Evolutionary conservation across 257 asterid genomes (phyloP), one percentile per base, ranked within the genome.

Genomic region (Scutellaria minor): DNA sequence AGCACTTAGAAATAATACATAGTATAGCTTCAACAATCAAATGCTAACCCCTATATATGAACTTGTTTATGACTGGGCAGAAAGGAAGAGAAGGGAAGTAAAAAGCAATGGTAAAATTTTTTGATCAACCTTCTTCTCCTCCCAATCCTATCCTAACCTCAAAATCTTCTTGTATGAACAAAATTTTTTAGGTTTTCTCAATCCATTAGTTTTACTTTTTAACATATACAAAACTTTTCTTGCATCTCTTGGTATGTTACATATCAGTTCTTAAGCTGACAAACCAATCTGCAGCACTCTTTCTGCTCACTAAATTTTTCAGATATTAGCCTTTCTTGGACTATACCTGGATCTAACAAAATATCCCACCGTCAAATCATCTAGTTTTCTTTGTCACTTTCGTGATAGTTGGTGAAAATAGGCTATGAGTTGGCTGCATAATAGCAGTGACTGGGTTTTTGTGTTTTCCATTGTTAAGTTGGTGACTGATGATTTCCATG

Each of bases 81-180:
- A 44, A 70, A 54, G 22, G 48, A 64, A 54, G 56, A 37, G 5
- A 22, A 39, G n/a, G 56, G 42, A 39, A 51, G 55, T 9, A 53
- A 6, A 55, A 18, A 41, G 45, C 74, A 55, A 20, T 70, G 1
- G 42, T 48, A 27, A 40, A 72, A 63, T 11, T 8, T 72, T 18
- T 15, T 18, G 41, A 42, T 44, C 67, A 13, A 54, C 2, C 12
- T 14, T 18, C 52, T 24, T 24, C 27, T 24, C 27, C 27, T 52
- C 24, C 71, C 44, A 6, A 5, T 48, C 18, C 55, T 41, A 18
- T 62, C 9, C 51, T 3, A 62, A 42, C 45, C 57, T n/a, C 59
- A 45, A 73, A 24, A 48, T 62, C 27, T 22, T 50, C 56, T 62
- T 40, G 18, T 40, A 9, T 51, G 41, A 22, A 22, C 14, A 6